phyloP scores from a whole-genome alignment of 441 rosid species.

The Flueggea neowawraea region DNA sequence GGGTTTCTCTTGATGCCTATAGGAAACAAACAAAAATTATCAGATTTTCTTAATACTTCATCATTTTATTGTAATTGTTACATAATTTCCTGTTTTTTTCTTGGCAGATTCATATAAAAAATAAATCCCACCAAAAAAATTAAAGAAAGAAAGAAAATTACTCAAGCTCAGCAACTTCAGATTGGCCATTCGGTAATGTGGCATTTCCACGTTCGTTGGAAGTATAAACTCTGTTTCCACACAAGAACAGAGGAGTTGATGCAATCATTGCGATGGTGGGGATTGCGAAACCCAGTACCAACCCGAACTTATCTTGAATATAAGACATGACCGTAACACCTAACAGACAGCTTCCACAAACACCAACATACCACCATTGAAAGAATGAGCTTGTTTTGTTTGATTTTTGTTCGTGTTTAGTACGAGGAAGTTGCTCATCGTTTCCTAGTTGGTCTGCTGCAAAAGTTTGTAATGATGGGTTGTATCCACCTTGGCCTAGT shows the following conservation, averaged over 20 bases:
- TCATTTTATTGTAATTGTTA: no score
- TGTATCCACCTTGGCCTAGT: constrained; percentile 77
- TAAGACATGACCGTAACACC: constrained; percentile 88
- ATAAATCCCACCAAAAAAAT: neutral
- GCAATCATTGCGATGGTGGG: constrained; percentile 67
- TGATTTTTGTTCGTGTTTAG: constrained; percentile 38
- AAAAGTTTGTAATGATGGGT: constrained; percentile 90
- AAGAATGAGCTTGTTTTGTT: constrained; percentile 58
- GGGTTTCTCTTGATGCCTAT: constrained; percentile 74
- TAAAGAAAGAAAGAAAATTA: constrained; percentile 27
- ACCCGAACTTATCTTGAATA: constrained; percentile 85
- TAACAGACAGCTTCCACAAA: constrained; percentile 78
- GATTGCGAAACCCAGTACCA: constrained; percentile 90
- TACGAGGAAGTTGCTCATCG: constrained; percentile 51
- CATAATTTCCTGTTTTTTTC: neutral
- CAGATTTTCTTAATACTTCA: constrained; percentile 7
- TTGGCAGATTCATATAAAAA: neutral
- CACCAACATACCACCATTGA: constrained; percentile 87
- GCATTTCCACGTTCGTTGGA: constrained; percentile 24
- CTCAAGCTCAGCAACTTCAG: constrained; percentile 64
- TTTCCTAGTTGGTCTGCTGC: constrained; percentile 78
- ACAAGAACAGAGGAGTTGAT: constrained; percentile 43
- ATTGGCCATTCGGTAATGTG: constrained; percentile 32
- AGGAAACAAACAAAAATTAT: constrained; percentile 3
- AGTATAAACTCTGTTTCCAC: constrained; percentile 48